Evolutionary conservation across 2,329 filamentous ascomycete genomes (phyloP).

Genomic region (Fonsecaea erecta): DNA sequence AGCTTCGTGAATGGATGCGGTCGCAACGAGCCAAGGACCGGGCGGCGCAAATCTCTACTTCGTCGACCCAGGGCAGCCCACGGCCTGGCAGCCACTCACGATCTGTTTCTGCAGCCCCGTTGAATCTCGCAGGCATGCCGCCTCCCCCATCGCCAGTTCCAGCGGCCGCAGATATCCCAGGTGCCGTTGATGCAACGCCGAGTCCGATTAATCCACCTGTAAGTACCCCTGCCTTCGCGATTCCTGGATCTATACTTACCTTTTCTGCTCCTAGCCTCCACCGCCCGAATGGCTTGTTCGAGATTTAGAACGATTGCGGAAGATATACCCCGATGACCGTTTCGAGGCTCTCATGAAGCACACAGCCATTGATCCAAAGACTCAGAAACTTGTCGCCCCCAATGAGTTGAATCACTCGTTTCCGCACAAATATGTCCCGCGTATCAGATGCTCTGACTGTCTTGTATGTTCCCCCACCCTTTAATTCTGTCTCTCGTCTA

Average conservation of each 20-base stretch:
- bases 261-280: constrained; percentile 64
- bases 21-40: constrained; percentile 59
- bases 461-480: constrained; percentile 57
- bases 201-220: constrained; percentile 51
- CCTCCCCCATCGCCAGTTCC: constrained; percentile 46
- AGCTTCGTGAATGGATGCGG: constrained; percentile 64
- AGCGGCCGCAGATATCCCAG: constrained; percentile 41
- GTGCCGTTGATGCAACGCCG: constrained; percentile 52
- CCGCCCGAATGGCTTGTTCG: constrained; percentile 83
- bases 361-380: constrained; percentile 74
- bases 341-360: constrained; percentile 95
- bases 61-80: constrained; percentile 36
- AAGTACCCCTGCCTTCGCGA: constrained; percentile 42
- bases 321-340: constrained; percentile 74
- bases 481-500: background rate
- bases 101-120: constrained; percentile 45
- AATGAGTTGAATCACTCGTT: constrained; percentile 61
- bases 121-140: constrained; percentile 54
- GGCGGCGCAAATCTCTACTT: constrained; percentile 40
- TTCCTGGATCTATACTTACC: constrained; percentile 9
- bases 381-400: constrained; percentile 65
- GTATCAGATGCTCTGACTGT: constrained; percentile 91
- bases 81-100: constrained; percentile 32
- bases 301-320: constrained; percentile 73
- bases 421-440: constrained; percentile 81